Evolutionary conservation across 2,329 filamentous ascomycete genomes (phyloP).

Genomic region (Coniochaeta sp.): DNA sequence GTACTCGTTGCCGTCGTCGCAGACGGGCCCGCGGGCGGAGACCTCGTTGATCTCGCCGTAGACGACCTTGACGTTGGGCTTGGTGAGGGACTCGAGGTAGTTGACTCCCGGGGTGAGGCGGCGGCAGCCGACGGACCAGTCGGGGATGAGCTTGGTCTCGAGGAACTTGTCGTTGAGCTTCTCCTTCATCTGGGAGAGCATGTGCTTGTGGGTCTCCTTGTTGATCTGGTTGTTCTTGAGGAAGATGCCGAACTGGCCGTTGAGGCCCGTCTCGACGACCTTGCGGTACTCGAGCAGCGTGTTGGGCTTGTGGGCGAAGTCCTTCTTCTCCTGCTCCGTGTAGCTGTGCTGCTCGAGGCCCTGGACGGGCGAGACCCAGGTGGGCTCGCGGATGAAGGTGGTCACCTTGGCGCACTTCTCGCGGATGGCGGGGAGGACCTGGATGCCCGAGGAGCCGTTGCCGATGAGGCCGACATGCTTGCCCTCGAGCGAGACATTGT

Average conservation of each 20-base stretch:
- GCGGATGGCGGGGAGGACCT: conserved; percentile 7
- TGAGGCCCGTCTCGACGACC: conserved; percentile 5
- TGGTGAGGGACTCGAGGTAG: conserved; percentile 6
- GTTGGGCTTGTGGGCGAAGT: too few relatives aligned
- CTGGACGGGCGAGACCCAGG: conserved; percentile 9
- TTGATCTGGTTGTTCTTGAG: background rate
- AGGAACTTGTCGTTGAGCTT: conserved; percentile 3
- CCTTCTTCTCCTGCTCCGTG: conserved; percentile 1
- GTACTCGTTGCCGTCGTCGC: background rate
- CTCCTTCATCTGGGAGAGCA: conserved; percentile 3
- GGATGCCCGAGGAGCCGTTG: conserved; percentile 1
- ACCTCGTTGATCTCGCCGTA: background rate
- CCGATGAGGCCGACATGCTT: conserved; percentile 8
- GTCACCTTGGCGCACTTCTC: conserved; percentile 1
- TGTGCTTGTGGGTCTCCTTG: background rate
- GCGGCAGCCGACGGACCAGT: conserved; percentile 5
- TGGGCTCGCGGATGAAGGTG: conserved; percentile 5
- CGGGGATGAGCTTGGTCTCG: conserved; percentile 4
- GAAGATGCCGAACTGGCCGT: background rate
- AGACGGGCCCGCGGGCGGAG: background rate
- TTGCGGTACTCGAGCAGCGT: conserved; percentile 7
- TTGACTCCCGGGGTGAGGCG: conserved; percentile 6
- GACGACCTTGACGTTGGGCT: background rate
- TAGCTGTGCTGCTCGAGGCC: conserved; percentile 7
- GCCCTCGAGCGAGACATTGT: background rate